These are phyloP conservation scores for Pythium guiyangense DNA, from an alignment of 352 stramenopile species.

Conservation along the genomic window DNA sequence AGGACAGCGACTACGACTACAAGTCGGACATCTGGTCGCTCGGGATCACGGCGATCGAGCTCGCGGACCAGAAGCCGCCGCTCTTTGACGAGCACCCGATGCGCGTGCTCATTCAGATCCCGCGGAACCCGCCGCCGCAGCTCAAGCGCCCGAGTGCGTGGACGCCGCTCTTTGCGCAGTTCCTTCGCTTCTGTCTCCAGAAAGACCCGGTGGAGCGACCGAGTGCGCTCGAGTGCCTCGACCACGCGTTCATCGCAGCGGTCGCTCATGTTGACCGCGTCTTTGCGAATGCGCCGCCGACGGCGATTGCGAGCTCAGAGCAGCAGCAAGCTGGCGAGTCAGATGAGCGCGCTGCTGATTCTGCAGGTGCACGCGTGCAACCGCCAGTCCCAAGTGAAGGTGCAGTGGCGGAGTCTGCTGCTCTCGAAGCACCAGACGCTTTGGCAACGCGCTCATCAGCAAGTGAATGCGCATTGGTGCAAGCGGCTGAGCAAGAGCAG, in stretches of 20 bases:
- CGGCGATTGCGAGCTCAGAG: not conserved
- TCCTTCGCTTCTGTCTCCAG: constrained; percentile 79
- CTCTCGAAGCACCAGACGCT: not conserved
- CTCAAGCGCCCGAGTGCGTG: constrained; percentile 71
- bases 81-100: constrained; percentile 90
- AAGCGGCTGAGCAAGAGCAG: not conserved
- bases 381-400: not conserved
- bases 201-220: constrained; percentile 71
- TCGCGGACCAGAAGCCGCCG: constrained; percentile 89
- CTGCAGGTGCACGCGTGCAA: no score
- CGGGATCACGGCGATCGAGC: constrained; percentile 90
- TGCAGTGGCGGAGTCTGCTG: not conserved
- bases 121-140: constrained; percentile 75
- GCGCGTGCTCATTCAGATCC: constrained; percentile 71
- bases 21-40: constrained; percentile 91
- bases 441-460: not conserved
- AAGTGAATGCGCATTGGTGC: not conserved
- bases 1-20: constrained; percentile 88
- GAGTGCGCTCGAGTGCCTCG: constrained; percentile 83
- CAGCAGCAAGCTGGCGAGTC: not conserved
- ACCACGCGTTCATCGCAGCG: constrained; percentile 84
- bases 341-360: no score
- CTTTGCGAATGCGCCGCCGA: constrained; percentile 11
- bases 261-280: constrained; percentile 35
- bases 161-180: constrained; percentile 76